phyloP scores from a whole-genome alignment of 768 basidiomycete genomes.

The Daedalea quercina region DNA sequence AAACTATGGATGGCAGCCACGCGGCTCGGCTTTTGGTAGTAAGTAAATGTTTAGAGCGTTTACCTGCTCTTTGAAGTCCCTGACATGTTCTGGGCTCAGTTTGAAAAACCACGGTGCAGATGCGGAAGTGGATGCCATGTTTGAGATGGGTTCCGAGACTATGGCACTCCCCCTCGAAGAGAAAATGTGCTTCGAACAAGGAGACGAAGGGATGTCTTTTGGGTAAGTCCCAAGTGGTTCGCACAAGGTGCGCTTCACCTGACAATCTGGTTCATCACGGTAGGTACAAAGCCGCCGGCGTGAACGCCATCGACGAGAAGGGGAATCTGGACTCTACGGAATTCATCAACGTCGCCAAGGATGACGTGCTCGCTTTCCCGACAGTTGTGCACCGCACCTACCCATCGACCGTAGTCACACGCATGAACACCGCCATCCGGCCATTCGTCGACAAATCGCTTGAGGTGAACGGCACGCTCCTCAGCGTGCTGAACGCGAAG shows the following conservation, averaged over 20 bases:
- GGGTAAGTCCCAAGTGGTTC: slow-evolving; percentile 19
- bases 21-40: slow-evolving; percentile 46
- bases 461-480: slow-evolving; percentile 27
- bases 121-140: slow-evolving; percentile 30
- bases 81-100: slow-evolving; percentile 15
- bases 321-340: slow-evolving; percentile 27
- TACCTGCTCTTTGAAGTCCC: background rate
- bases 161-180: slow-evolving; percentile 36
- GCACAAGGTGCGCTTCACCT: background rate
- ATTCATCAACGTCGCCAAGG: slow-evolving; percentile 29
- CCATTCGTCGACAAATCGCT: slow-evolving; percentile 30
- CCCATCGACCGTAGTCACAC: slow-evolving; percentile 22
- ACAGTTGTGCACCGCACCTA: slow-evolving; percentile 24
- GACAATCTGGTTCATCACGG: too few relatives aligned
- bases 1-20: slow-evolving; percentile 39
- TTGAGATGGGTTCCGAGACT: slow-evolving; percentile 33
- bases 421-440: slow-evolving; percentile 21
- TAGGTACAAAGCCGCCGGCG: slow-evolving; percentile 26
- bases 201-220: slow-evolving; percentile 31
- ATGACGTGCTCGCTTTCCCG: slow-evolving; percentile 30
- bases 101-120: slow-evolving; percentile 38
- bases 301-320: slow-evolving; percentile 24
- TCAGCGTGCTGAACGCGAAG: slow-evolving; percentile 24
- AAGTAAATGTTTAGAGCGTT: slow-evolving; percentile 15
- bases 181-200: slow-evolving; percentile 37